Base-by-base conservation (phyloP, 768 basidiomycete genomes). In the Mrakia frigida region DNA sequence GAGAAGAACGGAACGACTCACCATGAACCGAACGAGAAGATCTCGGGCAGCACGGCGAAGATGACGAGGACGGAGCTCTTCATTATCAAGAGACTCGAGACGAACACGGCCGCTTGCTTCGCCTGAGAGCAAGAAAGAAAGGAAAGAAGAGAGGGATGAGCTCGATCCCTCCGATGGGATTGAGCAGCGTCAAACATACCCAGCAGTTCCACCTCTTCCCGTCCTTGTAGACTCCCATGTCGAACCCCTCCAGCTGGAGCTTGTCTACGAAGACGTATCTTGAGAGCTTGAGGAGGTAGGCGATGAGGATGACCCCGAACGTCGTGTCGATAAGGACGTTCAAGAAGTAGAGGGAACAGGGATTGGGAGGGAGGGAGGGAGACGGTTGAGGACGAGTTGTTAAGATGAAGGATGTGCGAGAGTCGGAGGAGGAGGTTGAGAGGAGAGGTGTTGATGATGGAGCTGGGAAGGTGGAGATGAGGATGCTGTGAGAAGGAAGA, bases 281-380 rank as follows among this genome's bases (percentile, higher is more conserved):
- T 11, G 76, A 63, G 25, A 71, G 25, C 37, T 61, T 46, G 21
- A 77, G 56, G 46, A 73, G 21, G 28, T 43, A 61, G 60, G 41
- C 60, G 63, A 77, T 77, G 70, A 77, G 13, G 28, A 77, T 25
- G 23, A 77, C 72, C 0, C 76, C 76, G 25, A 77, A 65, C 3
- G 76, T 77, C 13, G 70, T 72, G 52, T 77, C 76, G 41, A 77
- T 73, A 1, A 73, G 25, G 65, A 77, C 76, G 23, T 77, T 77
- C 18, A 68, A 52, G 23, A 77, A 73, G 50, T 73, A 77, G n/a
- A 77, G 67, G 35, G 76, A 73, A 52, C 76, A 77, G 3, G 76
- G 76, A 33, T 77, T 77, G 9, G 68, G 53, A 23, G 53, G 67
- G 33, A 60, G 35, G 0, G 74, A 35, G 5, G 61, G 61, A 3